Conservation (phyloP, 2,329 filamentous ascomycete species). For the Leptosphaerulina australis region DNA sequence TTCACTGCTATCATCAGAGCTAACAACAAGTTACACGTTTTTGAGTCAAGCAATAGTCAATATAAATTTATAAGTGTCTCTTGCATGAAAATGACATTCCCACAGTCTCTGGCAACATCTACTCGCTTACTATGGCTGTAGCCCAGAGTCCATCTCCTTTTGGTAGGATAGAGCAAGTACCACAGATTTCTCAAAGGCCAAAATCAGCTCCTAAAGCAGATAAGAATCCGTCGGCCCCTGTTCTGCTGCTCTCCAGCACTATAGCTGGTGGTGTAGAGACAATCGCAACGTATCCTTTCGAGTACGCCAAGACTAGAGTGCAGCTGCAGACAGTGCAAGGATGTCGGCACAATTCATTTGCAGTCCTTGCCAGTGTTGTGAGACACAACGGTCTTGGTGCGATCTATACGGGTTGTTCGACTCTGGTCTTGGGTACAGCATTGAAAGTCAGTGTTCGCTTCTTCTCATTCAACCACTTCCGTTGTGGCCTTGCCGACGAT, state of each 20-base stretch:
- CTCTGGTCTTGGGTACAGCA: constrained; percentile 36
- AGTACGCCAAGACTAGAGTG: constrained; percentile 44
- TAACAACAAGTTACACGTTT: neutral
- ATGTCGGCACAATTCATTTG: constrained; percentile 28
- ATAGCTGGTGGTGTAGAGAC: constrained; percentile 62
- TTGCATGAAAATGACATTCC: neutral
- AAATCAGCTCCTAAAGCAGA: neutral
- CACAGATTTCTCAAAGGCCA: neutral
- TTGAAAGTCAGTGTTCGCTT: constrained; percentile 44
- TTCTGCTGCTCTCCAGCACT: constrained; percentile 58
- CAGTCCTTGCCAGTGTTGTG: constrained; percentile 27
- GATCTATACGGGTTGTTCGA: constrained; percentile 42
- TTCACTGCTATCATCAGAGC: neutral
- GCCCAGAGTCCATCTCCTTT: neutral
- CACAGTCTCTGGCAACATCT: neutral
- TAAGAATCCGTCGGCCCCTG: constrained; percentile 10
- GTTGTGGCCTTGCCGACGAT: constrained; percentile 33
- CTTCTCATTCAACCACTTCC: constrained; percentile 40
- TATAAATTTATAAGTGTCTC: neutral
- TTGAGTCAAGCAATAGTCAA: neutral
- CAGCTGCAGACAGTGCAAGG: constrained; percentile 29
- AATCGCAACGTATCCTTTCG: constrained; percentile 52
- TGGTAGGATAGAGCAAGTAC: neutral
- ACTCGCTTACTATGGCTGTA: neutral
- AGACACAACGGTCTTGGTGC: constrained; percentile 32